These are phyloP conservation scores for Calonectria leucothoes DNA, from an alignment of 2,329 filamentous ascomycete species.

Conservation along the genomic window DNA sequence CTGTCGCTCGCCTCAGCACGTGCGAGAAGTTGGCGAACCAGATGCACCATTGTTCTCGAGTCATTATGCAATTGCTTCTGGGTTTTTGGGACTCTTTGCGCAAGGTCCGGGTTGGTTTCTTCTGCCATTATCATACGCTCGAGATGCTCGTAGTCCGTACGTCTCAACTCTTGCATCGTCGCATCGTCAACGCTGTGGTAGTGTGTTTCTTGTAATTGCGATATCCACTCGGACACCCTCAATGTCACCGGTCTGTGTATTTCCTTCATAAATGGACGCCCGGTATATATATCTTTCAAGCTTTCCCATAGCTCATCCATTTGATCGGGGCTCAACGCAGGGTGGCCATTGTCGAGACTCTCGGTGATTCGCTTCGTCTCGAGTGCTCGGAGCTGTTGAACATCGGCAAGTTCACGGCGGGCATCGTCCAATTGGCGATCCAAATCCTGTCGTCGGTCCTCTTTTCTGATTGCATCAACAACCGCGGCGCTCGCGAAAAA, in stretches of 20 bases:
- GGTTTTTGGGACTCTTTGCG: constrained; percentile 37
- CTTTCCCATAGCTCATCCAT: constrained; percentile 47
- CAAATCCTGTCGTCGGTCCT: constrained; percentile 68
- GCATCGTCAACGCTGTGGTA: constrained; percentile 41
- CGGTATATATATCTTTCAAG: constrained; percentile 45
- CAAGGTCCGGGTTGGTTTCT: constrained; percentile 35
- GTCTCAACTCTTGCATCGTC: constrained; percentile 33
- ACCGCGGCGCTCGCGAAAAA: constrained; percentile 74
- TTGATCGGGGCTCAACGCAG: constrained; percentile 39
- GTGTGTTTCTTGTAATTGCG: constrained; percentile 41
- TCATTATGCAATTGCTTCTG: constrained; percentile 43
- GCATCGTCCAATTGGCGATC: constrained; percentile 70
- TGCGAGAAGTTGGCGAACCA: constrained; percentile 46
- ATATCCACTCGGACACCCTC: constrained; percentile 42
- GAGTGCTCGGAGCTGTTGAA: constrained; percentile 48
- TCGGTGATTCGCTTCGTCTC: constrained; percentile 32
- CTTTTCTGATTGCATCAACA: constrained; percentile 70
- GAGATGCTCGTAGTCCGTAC: constrained; percentile 45
- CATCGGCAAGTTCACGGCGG: constrained; percentile 56
- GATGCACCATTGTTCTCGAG: constrained; percentile 37
- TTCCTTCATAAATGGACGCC: constrained; percentile 52
- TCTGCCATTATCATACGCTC: constrained; percentile 45
- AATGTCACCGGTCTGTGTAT: constrained; percentile 45
- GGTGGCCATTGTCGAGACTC: constrained; percentile 13
- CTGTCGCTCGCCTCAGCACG: constrained; percentile 40